Conservation (phyloP, 257 asterid species). For the Salvia splendens region DNA sequence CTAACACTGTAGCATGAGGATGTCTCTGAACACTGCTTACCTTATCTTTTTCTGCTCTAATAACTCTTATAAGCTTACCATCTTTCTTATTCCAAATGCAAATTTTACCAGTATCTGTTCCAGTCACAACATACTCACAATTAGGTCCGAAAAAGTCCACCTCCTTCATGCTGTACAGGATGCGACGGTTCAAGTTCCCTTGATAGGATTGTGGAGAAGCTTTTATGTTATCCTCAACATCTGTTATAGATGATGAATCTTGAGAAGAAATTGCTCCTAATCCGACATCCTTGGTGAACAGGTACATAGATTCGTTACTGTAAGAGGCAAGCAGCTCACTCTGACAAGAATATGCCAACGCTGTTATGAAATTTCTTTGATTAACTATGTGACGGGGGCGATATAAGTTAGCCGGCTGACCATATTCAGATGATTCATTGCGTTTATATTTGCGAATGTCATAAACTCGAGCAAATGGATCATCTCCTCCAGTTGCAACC, state of each 20-base stretch:
- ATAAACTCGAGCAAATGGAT: slow-evolving; percentile 75
- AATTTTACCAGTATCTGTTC: slow-evolving; percentile 91
- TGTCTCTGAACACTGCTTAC: slow-evolving; percentile 88
- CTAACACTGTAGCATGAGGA: slow-evolving; percentile 73
- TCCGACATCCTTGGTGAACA: slow-evolving; percentile 73
- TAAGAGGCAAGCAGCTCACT: slow-evolving; percentile 93
- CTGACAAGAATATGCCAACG: slow-evolving; percentile 87
- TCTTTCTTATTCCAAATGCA: slow-evolving; percentile 87
- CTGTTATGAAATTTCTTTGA: slow-evolving; percentile 68
- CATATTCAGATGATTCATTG: slow-evolving; percentile 66
- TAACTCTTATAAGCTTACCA: slow-evolving; percentile 78
- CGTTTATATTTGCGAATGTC: slow-evolving; percentile 78
- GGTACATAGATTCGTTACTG: slow-evolving; percentile 73
- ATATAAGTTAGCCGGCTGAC: slow-evolving; percentile 68
- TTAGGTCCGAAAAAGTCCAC: slow-evolving; percentile 87
- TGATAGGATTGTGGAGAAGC: slow-evolving; percentile 70
- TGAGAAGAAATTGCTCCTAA: slow-evolving; percentile 56
- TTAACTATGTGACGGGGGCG: slow-evolving; percentile 72
- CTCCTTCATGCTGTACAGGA: slow-evolving; percentile 69
- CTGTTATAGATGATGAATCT: slow-evolving; percentile 36
- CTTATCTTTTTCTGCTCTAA: slow-evolving; percentile 71
- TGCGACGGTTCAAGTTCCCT: slow-evolving; percentile 60
- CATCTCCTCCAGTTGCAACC: slow-evolving; percentile 83
- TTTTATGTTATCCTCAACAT: slow-evolving; percentile 34
- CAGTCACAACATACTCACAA: slow-evolving; percentile 83